These are phyloP conservation scores for Xylaria sp. DNA, from an alignment of 2,329 filamentous ascomycete species.

Conservation along the genomic window DNA sequence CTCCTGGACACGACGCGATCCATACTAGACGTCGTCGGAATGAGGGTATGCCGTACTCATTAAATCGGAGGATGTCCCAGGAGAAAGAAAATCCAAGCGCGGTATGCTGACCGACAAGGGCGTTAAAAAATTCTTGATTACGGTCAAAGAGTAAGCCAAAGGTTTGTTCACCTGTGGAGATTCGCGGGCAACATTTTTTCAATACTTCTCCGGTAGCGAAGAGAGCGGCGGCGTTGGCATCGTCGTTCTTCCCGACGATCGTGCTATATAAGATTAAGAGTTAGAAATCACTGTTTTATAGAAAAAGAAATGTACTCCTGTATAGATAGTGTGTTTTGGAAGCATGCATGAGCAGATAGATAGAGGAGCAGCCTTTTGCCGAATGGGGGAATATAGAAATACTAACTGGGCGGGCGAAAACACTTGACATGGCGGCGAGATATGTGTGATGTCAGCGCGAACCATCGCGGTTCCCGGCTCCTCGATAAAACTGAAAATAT, in stretches of 20 bases:
- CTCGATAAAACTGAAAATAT: slow-evolving; percentile 53
- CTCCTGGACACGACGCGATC: slow-evolving; percentile 68
- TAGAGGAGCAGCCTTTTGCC: too few species aligned
- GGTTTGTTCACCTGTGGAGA: slow-evolving; percentile 80
- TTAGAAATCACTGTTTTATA: too few species aligned
- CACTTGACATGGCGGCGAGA: slow-evolving; percentile 70
- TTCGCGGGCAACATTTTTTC: slow-evolving; percentile 60
- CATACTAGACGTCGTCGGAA: slow-evolving; percentile 57
- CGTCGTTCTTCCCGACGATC: slow-evolving; percentile 58
- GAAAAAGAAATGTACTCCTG: too few species aligned
- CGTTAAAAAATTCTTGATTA: slow-evolving; percentile 59
- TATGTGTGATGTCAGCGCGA: slow-evolving; percentile 69
- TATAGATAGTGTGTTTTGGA: too few species aligned
- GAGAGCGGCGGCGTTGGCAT: slow-evolving; percentile 65
- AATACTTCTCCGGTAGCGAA: slow-evolving; percentile 59
- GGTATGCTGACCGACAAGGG: slow-evolving; percentile 67
- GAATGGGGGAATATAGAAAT: too few species aligned
- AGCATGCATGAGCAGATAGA: too few species aligned
- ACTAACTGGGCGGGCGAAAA: slow-evolving; percentile 63
- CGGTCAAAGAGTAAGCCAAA: slow-evolving; percentile 63
- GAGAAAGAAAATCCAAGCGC: slow-evolving; percentile 68
- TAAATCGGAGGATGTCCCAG: slow-evolving; percentile 64
- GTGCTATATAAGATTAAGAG: too few species aligned
- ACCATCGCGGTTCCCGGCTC: slow-evolving; percentile 36
- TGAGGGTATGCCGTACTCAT: slow-evolving; percentile 56